Percentiles rank a stretch among this genome's conserved stretches.
Conservation (phyloP, 306 rosid species). For the Trichosanthes cucumerina region DNA sequence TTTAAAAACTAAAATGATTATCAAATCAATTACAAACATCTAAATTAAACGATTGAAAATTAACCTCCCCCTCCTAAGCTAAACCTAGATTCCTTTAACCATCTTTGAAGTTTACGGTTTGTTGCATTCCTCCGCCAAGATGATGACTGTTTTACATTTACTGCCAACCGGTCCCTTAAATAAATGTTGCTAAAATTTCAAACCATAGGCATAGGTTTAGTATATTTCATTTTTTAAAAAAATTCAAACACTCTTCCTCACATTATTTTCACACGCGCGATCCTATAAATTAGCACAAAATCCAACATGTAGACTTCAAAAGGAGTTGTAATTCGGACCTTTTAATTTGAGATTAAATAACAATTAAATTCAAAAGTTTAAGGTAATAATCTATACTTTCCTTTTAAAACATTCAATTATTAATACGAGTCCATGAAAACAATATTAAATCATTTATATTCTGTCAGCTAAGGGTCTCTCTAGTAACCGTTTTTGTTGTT, state of each 20-base stretch:
- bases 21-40: too few species aligned
- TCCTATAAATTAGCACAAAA: neutral
- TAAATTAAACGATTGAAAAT: too few species aligned
- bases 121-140: too few species aligned
- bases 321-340: neutral
- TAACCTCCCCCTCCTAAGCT: neutral
- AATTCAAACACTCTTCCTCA: neutral
- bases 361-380: neutral
- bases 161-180: neutral
- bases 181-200: neutral
- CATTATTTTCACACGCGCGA: neutral
- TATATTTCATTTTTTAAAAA: neutral
- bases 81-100: neutral
- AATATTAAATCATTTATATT: neutral
- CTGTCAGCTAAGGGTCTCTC: too few species aligned
- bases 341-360: neutral
- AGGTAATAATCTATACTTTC: neutral
- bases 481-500: neutral
- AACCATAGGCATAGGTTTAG: neutral
- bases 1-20: too few species aligned
- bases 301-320: neutral
- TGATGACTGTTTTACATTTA: neutral
- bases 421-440: neutral
- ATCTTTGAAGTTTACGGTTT: neutral
- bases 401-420: too few species aligned